Percentiles rank a stretch among this genome's conserved stretches.
Conservation (phyloP, 2,329 filamentous ascomycete genomes). For the Aaosphaeria arxii region DNA sequence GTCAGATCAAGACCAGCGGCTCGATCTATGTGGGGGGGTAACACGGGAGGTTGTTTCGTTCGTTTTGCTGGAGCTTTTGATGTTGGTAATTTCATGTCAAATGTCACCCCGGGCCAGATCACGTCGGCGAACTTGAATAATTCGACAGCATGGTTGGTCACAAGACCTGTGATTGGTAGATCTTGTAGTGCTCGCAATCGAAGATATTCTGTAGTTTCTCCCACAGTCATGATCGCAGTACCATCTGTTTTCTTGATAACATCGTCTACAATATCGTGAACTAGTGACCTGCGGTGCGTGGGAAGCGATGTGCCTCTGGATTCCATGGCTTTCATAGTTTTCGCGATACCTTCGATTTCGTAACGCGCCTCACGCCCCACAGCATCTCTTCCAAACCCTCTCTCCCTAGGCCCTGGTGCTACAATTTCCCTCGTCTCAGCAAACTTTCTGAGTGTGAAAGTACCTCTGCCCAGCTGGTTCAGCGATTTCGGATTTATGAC, state of each 20-base stretch:
- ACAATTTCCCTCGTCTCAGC: constrained; percentile 51
- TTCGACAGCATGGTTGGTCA: constrained; percentile 8
- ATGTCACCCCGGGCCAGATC: too few relatives aligned
- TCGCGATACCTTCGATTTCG: constrained; percentile 24
- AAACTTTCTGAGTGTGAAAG: constrained; percentile 60
- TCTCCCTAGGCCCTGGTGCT: constrained; percentile 6
- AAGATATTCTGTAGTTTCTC: constrained; percentile 18
- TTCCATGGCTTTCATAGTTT: constrained; percentile 17
- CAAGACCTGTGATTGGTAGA: constrained; percentile 13
- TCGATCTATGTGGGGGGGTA: too few relatives aligned
- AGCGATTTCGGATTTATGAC: constrained; percentile 59
- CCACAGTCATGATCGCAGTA: constrained; percentile 11
- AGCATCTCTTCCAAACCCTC: constrained; percentile 9
- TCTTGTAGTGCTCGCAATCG: too few relatives aligned
- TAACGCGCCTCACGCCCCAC: constrained; percentile 25
- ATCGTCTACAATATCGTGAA: constrained; percentile 26
- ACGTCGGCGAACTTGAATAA: not conserved
- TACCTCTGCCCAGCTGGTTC: constrained; percentile 53
- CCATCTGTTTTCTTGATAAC: constrained; percentile 15
- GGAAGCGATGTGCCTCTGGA: constrained; percentile 21
- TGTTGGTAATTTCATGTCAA: too few relatives aligned
- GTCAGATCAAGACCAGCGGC: too few relatives aligned
- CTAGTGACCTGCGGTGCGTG: constrained; percentile 18
- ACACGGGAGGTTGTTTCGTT: too few relatives aligned
- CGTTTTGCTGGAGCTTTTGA: too few relatives aligned